A percentile compares a stretch with the other conserved stretches of the same genome.
phyloP scores from a whole-genome alignment of 2,329 filamentous ascomycete genomes.

The Truncatella angustata region DNA sequence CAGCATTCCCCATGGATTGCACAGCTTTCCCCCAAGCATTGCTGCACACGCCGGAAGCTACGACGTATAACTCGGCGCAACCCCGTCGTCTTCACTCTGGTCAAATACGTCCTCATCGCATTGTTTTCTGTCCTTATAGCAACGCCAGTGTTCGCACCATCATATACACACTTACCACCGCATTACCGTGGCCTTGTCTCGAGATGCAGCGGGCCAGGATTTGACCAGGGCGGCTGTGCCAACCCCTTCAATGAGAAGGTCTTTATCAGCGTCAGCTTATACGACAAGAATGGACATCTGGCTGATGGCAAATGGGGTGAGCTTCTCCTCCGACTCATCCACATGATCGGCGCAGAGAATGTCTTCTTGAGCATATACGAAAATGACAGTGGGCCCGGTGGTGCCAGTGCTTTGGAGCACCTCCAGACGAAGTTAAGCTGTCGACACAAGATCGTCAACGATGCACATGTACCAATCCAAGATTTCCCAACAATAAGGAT shows the following conservation, averaged over 20 bases:
- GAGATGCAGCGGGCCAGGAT: slow-evolving; percentile 26
- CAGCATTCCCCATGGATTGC: slow-evolving; percentile 14
- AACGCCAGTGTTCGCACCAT: slow-evolving; percentile 39
- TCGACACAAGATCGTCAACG: slow-evolving; percentile 54
- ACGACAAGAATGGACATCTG: slow-evolving; percentile 60
- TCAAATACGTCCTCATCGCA: slow-evolving; percentile 24
- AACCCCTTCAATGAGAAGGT: slow-evolving; percentile 57
- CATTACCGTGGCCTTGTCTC: slow-evolving; percentile 35
- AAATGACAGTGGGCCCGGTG: slow-evolving; percentile 61
- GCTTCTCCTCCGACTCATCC: slow-evolving; percentile 58
- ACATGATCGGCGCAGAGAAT: slow-evolving; percentile 65
- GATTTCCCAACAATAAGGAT: slow-evolving; percentile 58
- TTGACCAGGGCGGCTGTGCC: slow-evolving; percentile 31
- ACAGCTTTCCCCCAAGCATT: slow-evolving; percentile 13
- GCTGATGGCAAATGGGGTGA: slow-evolving; percentile 64
- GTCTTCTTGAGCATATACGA: slow-evolving; percentile 74
- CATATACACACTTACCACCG: slow-evolving; percentile 37
- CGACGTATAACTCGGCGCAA: slow-evolving; percentile 19
- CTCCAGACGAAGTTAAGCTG: slow-evolving; percentile 48
- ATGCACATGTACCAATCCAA: slow-evolving; percentile 56
- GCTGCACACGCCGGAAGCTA: slow-evolving; percentile 12
- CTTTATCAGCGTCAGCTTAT: slow-evolving; percentile 72
- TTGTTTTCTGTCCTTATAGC: slow-evolving; percentile 29
- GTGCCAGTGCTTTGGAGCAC: slow-evolving; percentile 50
- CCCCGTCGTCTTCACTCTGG: slow-evolving; percentile 10